Percentiles rank a stretch among this genome's conserved stretches.
These are phyloP conservation scores for Candida fluviatilis DNA, from an alignment of 805 yeast species.

Conservation along the genomic window DNA sequence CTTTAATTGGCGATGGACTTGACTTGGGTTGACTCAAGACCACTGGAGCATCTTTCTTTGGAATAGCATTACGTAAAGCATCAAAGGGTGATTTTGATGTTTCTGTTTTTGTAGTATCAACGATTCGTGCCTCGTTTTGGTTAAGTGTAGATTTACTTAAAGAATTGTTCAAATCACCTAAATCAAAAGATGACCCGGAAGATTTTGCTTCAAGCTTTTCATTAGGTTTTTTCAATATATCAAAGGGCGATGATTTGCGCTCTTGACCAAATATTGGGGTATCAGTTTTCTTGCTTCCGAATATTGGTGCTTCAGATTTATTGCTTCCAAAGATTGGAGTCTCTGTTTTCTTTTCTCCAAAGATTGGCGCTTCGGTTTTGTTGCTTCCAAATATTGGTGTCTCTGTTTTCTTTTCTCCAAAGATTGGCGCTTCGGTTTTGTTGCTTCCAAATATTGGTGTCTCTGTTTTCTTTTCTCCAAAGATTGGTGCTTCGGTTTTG, in stretches of 20 bases:
- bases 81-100: background rate
- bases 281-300: background rate
- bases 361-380: background rate
- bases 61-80: background rate
- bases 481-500: too few relatives aligned
- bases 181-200: slow-evolving; percentile 9
- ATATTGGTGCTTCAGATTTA: too few relatives aligned
- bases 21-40: slow-evolving; percentile 2
- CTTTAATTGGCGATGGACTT: slow-evolving; percentile 2
- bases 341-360: background rate
- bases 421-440: too few relatives aligned
- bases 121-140: too few relatives aligned
- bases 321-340: too few relatives aligned
- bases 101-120: too few relatives aligned
- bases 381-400: background rate
- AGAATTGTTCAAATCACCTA: background rate
- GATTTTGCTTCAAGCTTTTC: background rate
- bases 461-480: background rate
- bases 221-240: background rate
- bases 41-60: background rate
- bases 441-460: background rate
- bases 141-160: background rate
- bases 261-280: background rate
- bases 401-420: too few relatives aligned
- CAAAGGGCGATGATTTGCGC: slow-evolving; percentile 9